phyloP scores from a whole-genome alignment of 2,329 filamentous ascomycete genomes.

The Chrysoporthe austroafricana region DNA sequence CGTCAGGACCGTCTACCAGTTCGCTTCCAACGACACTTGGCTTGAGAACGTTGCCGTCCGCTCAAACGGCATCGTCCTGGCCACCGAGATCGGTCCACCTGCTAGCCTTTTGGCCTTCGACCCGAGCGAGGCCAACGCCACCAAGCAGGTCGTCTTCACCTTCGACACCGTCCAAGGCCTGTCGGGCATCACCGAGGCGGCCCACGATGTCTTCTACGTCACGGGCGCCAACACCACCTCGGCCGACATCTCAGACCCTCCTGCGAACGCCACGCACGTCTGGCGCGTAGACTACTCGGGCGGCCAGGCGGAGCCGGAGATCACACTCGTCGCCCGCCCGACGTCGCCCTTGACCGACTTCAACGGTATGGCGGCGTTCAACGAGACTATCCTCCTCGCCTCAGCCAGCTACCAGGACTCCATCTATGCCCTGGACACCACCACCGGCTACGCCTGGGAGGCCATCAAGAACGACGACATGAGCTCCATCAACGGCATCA shows the following conservation, averaged over 20 bases:
- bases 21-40: conserved; percentile 1
- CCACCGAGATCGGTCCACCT: neutral
- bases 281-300: neutral
- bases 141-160: neutral
- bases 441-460: neutral
- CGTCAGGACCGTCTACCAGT: conserved; percentile 1
- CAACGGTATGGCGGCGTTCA: conserved; percentile 9
- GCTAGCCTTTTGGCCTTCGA: neutral
- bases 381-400: neutral
- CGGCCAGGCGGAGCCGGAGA: neutral
- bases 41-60: neutral
- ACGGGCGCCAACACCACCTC: neutral
- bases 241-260: neutral
- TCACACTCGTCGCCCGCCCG: neutral
- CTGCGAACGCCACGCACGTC: neutral
- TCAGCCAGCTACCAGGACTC: conserved; percentile 4
- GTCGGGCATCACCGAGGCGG: conserved; percentile 6
- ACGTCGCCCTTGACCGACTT: neutral
- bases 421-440: neutral
- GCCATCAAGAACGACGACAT: neutral
- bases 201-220: conserved; percentile 4
- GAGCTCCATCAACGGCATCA: conserved; percentile 2
- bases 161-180: neutral
- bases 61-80: neutral
- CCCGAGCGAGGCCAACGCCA: neutral